A percentile compares a stretch with the other conserved stretches of the same genome.
Conservation (phyloP, 2,329 filamentous ascomycete genomes). For the Ceratocystis albifundus region DNA sequence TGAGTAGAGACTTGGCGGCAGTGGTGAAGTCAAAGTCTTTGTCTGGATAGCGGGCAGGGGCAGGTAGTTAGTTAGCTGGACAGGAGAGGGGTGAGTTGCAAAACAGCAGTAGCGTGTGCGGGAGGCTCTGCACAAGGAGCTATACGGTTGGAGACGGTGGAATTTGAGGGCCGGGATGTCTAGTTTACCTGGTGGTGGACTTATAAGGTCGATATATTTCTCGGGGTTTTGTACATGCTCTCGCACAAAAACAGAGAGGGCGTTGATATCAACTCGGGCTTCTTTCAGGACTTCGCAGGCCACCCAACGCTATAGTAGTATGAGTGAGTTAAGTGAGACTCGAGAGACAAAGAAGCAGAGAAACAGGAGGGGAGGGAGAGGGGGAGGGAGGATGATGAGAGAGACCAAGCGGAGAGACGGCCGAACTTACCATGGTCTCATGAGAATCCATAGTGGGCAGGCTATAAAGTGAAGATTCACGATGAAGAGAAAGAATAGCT, state of each 20-base stretch:
- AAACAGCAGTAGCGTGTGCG: neutral
- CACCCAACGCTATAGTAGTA: neutral
- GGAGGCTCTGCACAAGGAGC: neutral
- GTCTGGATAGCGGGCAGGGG: neutral
- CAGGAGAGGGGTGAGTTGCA: neutral
- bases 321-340: neutral
- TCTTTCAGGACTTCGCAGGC: slow-evolving; percentile 14
- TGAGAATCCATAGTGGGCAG: slow-evolving; percentile 1
- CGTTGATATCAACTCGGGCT: neutral
- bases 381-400: too few relatives aligned
- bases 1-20: neutral
- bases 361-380: neutral
- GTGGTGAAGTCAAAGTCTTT: neutral
- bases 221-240: slow-evolving; percentile 6
- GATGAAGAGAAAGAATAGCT: neutral
- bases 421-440: neutral
- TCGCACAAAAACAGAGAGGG: slow-evolving; percentile 15
- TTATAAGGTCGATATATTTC: neutral
- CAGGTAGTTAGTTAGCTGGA: neutral
- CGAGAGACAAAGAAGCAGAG: neutral
- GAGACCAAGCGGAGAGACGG: neutral
- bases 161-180: neutral
- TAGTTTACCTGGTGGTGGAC: slow-evolving; percentile 1
- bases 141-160: neutral
- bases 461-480: too few relatives aligned